A percentile compares a stretch with the other conserved stretches of the same genome.
Evolutionary conservation across 1,284 basidiomycete genomes (phyloP).

Genomic region (Ganoderma lucidum): DNA sequence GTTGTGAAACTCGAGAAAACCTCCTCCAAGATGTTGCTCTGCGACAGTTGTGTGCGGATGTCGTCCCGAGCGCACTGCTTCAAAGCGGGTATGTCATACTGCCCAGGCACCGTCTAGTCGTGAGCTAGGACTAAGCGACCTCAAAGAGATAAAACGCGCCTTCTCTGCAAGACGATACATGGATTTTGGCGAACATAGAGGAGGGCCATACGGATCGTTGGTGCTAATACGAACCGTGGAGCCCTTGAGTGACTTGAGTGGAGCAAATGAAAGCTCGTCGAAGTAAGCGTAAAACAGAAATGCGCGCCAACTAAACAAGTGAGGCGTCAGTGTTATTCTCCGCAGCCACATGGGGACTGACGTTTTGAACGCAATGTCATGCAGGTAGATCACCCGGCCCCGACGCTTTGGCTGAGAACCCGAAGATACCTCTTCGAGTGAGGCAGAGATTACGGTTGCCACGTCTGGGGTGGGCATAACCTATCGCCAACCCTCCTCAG

Average conservation of each 20-base stretch:
- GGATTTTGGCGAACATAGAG: constrained; percentile 32
- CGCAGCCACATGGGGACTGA: background rate
- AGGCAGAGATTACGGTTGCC: background rate
- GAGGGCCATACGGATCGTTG: constrained; percentile 3
- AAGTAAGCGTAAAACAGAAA: constrained; percentile 36
- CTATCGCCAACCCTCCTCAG: background rate
- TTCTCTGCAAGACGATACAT: constrained; percentile 32
- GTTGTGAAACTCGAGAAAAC: constrained; percentile 29
- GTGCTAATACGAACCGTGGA: background rate
- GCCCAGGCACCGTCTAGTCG: background rate
- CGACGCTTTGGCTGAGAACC: background rate
- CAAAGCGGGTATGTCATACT: constrained; percentile 28
- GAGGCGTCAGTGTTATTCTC: background rate
- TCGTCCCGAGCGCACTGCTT: constrained; percentile 18
- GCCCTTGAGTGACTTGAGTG: constrained; percentile 26
- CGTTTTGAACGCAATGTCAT: background rate
- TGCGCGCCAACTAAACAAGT: constrained; percentile 30
- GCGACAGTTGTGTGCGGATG: constrained; percentile 22
- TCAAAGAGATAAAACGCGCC: constrained; percentile 3
- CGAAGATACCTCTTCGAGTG: background rate
- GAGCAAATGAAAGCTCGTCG: constrained; percentile 28
- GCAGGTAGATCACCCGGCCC: background rate
- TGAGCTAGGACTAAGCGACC: background rate
- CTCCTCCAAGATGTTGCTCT: constrained; percentile 28
- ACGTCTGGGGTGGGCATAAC: background rate